phyloP scores from a whole-genome alignment of 148 eudicot species.

The Spergularia bocconei region DNA sequence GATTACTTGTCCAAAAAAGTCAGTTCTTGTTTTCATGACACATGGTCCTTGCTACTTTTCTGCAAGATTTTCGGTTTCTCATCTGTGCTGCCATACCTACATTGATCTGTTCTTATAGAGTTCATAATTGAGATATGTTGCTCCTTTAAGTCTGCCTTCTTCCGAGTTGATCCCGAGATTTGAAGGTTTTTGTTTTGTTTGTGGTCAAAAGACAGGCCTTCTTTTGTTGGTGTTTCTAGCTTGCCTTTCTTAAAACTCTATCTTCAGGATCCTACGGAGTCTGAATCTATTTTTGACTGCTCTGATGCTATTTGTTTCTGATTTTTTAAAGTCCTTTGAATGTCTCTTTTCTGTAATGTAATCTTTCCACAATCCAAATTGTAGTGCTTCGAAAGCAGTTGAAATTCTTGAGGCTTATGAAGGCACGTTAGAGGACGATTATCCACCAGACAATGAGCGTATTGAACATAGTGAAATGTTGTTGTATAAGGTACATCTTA shows the following conservation, averaged over 20 bases:
- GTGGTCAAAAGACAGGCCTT: too few relatives aligned
- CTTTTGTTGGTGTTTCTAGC: background rate
- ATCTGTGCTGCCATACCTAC: too few relatives aligned
- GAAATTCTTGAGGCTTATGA: conserved; percentile 99
- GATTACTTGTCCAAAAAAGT: too few relatives aligned
- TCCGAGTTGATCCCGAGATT: background rate
- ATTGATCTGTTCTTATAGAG: background rate
- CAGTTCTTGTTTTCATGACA: too few relatives aligned
- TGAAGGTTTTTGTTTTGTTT: background rate
- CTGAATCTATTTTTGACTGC: background rate
- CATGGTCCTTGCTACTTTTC: too few relatives aligned
- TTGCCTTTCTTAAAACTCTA: background rate
- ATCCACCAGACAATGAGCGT: conserved; percentile 95
- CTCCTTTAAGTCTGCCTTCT: background rate
- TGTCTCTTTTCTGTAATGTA: background rate
- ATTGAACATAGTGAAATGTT: conserved; percentile 98
- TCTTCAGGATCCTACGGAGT: background rate
- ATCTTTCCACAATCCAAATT: conserved; percentile 14
- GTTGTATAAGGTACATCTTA: conserved; percentile 68
- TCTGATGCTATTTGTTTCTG: background rate
- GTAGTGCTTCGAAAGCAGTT: conserved; percentile 87
- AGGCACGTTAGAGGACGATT: conserved; percentile 96
- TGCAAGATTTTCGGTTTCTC: too few relatives aligned
- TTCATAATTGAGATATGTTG: background rate
- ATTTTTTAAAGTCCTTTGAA: background rate